Percentiles rank a stretch among this genome's conserved stretches.
phyloP scores from a whole-genome alignment of 2,329 filamentous ascomycete genomes.

The Zymoseptoria crescenta region DNA sequence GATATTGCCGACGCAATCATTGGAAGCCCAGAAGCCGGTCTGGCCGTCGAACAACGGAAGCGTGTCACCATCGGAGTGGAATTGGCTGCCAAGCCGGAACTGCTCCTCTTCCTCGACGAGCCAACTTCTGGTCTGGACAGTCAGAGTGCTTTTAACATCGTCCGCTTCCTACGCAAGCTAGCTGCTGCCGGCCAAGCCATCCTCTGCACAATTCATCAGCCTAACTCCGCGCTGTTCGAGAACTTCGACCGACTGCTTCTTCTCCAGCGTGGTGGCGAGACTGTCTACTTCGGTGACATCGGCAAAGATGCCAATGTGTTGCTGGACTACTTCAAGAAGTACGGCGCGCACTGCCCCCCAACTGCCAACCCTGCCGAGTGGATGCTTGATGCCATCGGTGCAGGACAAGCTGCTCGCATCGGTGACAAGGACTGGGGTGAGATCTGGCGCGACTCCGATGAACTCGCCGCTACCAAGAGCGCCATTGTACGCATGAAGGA shows the following conservation, averaged over 20 bases:
- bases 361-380: conserved; percentile 72
- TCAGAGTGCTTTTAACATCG: conserved; percentile 67
- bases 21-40: conserved; percentile 51
- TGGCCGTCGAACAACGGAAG: conserved; percentile 61
- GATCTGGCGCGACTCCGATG: conserved; percentile 66
- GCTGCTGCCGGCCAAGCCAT: conserved; percentile 78
- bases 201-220: conserved; percentile 85
- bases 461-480: conserved; percentile 59
- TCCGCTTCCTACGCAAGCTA: conserved; percentile 69
- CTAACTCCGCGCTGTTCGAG: conserved; percentile 77
- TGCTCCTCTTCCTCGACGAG: conserved; percentile 72
- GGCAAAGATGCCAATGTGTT: conserved; percentile 65
- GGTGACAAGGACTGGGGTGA: conserved; percentile 73
- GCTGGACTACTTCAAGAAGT: conserved; percentile 46
- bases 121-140: conserved; percentile 68
- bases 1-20: conserved; percentile 60
- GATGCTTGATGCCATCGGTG: conserved; percentile 79
- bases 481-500: conserved; percentile 61
- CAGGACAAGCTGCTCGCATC: conserved; percentile 63
- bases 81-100: conserved; percentile 57
- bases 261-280: conserved; percentile 67
- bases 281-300: conserved; percentile 81
- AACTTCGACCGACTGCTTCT: conserved; percentile 79
- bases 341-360: conserved; percentile 46
- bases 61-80: conserved; percentile 57